Evolutionary conservation across 192 early-diverging fungal species (phyloP).

Genomic region (Coemansia umbellata): DNA sequence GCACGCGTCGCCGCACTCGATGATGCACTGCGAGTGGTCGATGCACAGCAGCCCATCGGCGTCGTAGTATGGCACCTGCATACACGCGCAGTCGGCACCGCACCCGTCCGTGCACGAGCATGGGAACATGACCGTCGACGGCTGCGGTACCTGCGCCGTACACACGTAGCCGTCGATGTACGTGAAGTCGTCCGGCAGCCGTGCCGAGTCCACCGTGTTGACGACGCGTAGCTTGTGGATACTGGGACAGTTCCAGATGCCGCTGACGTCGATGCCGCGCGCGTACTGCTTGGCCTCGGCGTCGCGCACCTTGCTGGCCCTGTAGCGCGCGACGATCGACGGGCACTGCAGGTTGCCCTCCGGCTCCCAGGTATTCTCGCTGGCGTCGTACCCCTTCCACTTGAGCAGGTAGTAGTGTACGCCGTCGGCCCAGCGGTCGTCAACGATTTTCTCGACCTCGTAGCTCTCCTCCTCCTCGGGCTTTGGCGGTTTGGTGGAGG

Average conservation of each 20-base stretch:
- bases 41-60: conserved; percentile 33
- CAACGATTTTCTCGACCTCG: conserved; percentile 33
- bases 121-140: conserved; percentile 39
- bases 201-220: conserved; percentile 31
- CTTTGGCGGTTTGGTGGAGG: too few relatives aligned
- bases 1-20: conserved; percentile 49
- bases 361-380: conserved; percentile 48
- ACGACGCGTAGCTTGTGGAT: conserved; percentile 29
- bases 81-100: conserved; percentile 32
- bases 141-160: conserved; percentile 24
- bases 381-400: conserved; percentile 30
- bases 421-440: conserved; percentile 15
- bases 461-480: conserved; percentile 1
- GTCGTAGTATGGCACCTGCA: conserved; percentile 42
- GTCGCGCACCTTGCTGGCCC: not conserved
- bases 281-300: conserved; percentile 3
- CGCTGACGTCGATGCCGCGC: conserved; percentile 10
- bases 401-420: conserved; percentile 21
- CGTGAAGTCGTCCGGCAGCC: conserved; percentile 18
- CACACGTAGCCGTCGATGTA: conserved; percentile 42
- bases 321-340: conserved; percentile 11
- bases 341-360: conserved; percentile 27
- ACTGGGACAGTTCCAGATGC: conserved; percentile 11
- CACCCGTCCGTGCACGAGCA: conserved; percentile 31
- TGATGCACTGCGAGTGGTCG: conserved; percentile 19